Percentiles rank a stretch among this genome's conserved stretches.
phyloP scores from a whole-genome alignment of 1,139 yeast genomes.

The Scheffersomyces stambukii region DNA sequence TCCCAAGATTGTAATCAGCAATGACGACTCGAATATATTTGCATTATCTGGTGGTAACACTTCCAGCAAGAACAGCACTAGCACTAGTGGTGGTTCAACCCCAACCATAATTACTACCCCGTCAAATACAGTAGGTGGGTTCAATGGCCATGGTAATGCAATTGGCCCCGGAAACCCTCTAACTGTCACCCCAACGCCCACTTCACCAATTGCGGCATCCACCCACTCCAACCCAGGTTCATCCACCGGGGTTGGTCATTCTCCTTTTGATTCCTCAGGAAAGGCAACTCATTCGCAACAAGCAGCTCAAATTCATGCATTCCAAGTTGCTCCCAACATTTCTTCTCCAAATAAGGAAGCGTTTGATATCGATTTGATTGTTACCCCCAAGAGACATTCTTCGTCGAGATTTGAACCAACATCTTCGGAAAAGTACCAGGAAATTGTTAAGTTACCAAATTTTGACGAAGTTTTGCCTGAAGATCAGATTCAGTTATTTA shows the following conservation, averaged over 20 bases:
- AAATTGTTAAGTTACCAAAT: slow-evolving; percentile 76
- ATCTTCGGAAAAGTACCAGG: slow-evolving; percentile 54
- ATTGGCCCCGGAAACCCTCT: no score
- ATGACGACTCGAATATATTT: slow-evolving; percentile 7
- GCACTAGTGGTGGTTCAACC: slow-evolving; percentile 16
- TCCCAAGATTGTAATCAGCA: slow-evolving; percentile 27
- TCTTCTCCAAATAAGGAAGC: slow-evolving; percentile 41
- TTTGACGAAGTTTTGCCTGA: slow-evolving; percentile 90
- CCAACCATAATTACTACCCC: no score
- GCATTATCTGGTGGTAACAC: no score
- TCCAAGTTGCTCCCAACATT: slow-evolving; percentile 38
- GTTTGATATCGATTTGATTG: slow-evolving; percentile 45
- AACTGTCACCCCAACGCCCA: slow-evolving; percentile 31
- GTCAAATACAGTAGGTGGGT: no score
- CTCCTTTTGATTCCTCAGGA: slow-evolving; percentile 3
- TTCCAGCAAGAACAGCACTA: slow-evolving; percentile 10
- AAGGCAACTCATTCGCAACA: slow-evolving; percentile 26
- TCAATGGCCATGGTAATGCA: no score
- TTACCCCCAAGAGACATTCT: slow-evolving; percentile 86
- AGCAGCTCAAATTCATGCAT: slow-evolving; percentile 23
- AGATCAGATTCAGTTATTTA: slow-evolving; percentile 75
- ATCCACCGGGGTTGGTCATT: background rate
- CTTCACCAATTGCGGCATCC: slow-evolving; percentile 18
- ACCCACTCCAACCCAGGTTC: slow-evolving; percentile 1
- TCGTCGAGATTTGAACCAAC: slow-evolving; percentile 90